A percentile compares a stretch with the other conserved stretches of the same genome.
Conservation (phyloP, 2,329 filamentous ascomycete genomes). For the Colletotrichum cordylinicola region DNA sequence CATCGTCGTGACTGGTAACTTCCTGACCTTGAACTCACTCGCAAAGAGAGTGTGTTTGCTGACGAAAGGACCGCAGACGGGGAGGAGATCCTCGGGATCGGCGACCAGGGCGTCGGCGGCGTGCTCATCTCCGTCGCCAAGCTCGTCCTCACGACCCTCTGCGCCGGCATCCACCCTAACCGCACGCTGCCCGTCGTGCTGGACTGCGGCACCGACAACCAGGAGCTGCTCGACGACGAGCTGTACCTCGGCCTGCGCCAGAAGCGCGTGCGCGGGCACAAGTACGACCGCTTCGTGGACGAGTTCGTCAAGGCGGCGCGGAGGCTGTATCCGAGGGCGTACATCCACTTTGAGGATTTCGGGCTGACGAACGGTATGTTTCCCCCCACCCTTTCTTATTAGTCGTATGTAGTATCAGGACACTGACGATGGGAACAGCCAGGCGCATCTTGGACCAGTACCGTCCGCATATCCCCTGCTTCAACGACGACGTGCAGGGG, state of each 20-base stretch:
- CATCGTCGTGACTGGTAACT: slow-evolving; percentile 80
- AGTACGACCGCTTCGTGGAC: slow-evolving; percentile 81
- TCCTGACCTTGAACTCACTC: background rate
- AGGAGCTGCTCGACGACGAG: slow-evolving; percentile 74
- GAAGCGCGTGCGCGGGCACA: slow-evolving; percentile 69
- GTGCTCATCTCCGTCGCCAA: slow-evolving; percentile 88
- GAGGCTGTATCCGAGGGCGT: slow-evolving; percentile 77
- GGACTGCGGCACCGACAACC: slow-evolving; percentile 86
- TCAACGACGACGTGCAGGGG: slow-evolving; percentile 92
- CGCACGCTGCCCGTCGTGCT: slow-evolving; percentile 81
- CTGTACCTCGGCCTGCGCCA: slow-evolving; percentile 80
- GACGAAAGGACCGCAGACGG: slow-evolving; percentile 43
- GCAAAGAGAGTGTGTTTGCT: background rate
- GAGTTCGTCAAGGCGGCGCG: slow-evolving; percentile 73
- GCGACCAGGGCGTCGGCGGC: slow-evolving; percentile 86
- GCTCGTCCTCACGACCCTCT: slow-evolving; percentile 80
- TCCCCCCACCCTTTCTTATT: no score
- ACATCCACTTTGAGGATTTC: slow-evolving; percentile 92
- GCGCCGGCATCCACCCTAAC: slow-evolving; percentile 84
- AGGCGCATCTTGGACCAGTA: slow-evolving; percentile 79
- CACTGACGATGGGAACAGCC: slow-evolving; percentile 45
- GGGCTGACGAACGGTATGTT: slow-evolving; percentile 70
- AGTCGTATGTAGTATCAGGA: no score
- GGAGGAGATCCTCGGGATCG: slow-evolving; percentile 83
- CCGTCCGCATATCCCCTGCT: slow-evolving; percentile 76